A percentile compares a stretch with the other conserved stretches of the same genome.
These are phyloP conservation scores for Magnaporthiopsis rhizophila DNA, from an alignment of 2,329 filamentous ascomycete genomes.

Conservation along the genomic window DNA sequence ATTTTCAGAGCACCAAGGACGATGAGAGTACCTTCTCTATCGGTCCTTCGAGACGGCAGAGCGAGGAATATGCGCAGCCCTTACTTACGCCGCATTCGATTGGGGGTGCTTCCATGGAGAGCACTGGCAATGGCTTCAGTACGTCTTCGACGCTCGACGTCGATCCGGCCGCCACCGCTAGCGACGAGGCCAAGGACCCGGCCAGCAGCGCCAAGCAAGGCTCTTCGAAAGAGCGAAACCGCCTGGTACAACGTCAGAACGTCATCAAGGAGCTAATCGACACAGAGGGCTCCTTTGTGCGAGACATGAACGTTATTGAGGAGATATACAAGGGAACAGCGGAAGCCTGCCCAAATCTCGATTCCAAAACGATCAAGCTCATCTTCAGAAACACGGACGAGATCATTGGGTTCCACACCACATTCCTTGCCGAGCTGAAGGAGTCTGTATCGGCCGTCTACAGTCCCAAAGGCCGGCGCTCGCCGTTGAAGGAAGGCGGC, in stretches of 20 bases:
- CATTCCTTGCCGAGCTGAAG: conserved; percentile 73
- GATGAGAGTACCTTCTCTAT: conserved; percentile 33
- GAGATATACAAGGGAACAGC: conserved; percentile 97
- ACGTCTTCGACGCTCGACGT: conserved; percentile 2
- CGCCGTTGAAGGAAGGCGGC: conserved; percentile 31
- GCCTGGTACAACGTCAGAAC: conserved; percentile 72
- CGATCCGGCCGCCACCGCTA: conserved; percentile 22
- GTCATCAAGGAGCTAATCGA: conserved; percentile 88
- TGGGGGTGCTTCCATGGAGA: conserved; percentile 37
- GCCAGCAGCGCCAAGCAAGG: conserved; percentile 22
- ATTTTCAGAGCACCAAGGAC: conserved; percentile 31
- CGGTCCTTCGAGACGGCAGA: conserved; percentile 35
- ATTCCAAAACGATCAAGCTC: conserved; percentile 74
- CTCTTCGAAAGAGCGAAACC: conserved; percentile 52
- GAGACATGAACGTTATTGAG: conserved; percentile 94
- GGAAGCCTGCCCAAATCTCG: conserved; percentile 70
- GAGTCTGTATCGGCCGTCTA: conserved; percentile 74
- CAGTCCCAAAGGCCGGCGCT: conserved; percentile 47
- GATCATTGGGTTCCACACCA: conserved; percentile 77
- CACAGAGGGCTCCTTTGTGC: conserved; percentile 83
- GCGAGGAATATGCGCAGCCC: conserved; percentile 35
- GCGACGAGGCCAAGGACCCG: conserved; percentile 3
- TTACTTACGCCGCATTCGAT: conserved; percentile 37
- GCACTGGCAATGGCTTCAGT: conserved; percentile 21
- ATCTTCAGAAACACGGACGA: conserved; percentile 92